Evolutionary conservation across 2,329 filamentous ascomycete species (phyloP), one percentile per base, ranked within the genome.

Genomic region (Aspergillus tamarii): DNA sequence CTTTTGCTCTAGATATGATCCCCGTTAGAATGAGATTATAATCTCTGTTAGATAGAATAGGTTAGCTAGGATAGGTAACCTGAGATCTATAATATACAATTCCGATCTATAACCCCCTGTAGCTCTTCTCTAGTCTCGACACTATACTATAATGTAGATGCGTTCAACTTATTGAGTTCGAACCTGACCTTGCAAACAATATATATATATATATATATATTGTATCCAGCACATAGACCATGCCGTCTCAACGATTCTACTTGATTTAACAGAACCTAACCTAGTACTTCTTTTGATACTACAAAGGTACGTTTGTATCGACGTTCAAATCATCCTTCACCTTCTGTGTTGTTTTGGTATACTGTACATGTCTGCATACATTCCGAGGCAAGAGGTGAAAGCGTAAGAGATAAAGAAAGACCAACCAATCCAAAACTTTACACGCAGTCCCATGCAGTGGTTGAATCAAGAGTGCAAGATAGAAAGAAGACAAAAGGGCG

Each of bases 31-130:
- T 55, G 48, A 52, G 48, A 12, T 32, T 52, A 36, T 39, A 55
- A 23, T n/a, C 52, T 36, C 34, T 23, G 12, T 36, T 26, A 55
- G 52, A 55, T 55, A 55, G 52, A 55, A 54, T 54, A 34, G 34
- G n/a, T 55, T 41, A 39, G 52, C 52, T 41, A 39, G 52, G 21
- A 55, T 36, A 55, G 32, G n/a, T 14, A 53, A 28, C 52, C 34
- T 36, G 52, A 11, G 32, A 39, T 39, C 26, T 26, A 55, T 26
- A 39, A 55, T 39, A 55, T 55, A 55, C 52, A 55, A 23, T 39
- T 21, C 48, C 28, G 28, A 39, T 55, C 52, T 55, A 55, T 55
- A 36, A 28, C 7, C 36, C 36, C 2, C 39, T 21, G 28, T 21
- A 2, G n/a, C 23, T 36, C 10, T 10, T 36, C 14, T 9, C 28